Base-by-base conservation (phyloP, 1,139 yeast species). In the Lizanozyma gosingica region DNA sequence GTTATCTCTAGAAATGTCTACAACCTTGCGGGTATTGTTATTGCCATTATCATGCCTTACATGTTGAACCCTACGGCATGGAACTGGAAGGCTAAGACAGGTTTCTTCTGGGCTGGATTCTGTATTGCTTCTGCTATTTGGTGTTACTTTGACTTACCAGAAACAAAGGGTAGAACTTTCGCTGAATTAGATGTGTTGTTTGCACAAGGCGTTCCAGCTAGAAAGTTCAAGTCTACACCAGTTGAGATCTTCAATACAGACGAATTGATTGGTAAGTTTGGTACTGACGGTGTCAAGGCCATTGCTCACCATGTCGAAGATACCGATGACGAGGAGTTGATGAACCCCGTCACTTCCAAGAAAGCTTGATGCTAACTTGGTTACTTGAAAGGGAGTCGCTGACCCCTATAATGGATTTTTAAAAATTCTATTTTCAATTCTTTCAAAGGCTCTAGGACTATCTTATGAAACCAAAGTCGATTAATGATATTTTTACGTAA, bases 51-150 rank as follows among this genome's bases (percentile, higher is more conserved):
- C 37, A 62, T 62, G 18, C 75, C 75, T 9, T 68, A 66, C 50
- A 65, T 69, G 67, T 54, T 68, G 51, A 69, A 68, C 48, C 71
- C 71, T 9, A 59, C 66, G n/a, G 63, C 66, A 8, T 68, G 73
- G 65, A 62, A 67, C 49, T 67, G 72, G 67, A 63, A 63, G 38
- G 71, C 72, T 33, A 69, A 66, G 52, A 55, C 66, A 3, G 70
- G 67, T 2, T 53, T 67, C 41, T 58, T 67, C 45, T 70, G 67
- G 67, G 63, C 62, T 22, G 70, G 59, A 2, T 50, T 57, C 39
- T 54, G 62, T 15, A 39, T 59, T 15, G 38, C 55, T 16, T 55
- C 57, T 17, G 39, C 52, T 33, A 39, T 54, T 32, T 60, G 67
- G 60, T 44, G 52, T 33, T 61, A 60, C 55, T 60, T 63, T 42